These are phyloP conservation scores for Hibiscus trionum DNA, from an alignment of 345 rosid species.

Conservation along the genomic window DNA sequence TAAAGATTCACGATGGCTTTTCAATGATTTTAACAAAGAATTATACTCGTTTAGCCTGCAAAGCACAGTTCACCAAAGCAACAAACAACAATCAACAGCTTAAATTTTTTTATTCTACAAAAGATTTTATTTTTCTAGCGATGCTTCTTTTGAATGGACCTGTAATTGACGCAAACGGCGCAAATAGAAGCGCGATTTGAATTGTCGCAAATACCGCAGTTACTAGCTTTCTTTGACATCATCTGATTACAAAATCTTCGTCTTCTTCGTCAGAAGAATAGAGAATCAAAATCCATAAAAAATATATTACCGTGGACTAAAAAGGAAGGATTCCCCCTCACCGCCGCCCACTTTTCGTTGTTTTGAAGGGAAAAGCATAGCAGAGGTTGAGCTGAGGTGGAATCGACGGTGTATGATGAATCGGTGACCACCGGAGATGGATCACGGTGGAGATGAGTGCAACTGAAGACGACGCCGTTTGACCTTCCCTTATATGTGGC, in stretches of 20 bases:
- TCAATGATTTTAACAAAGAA: slow-evolving; percentile 48
- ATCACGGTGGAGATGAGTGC: not conserved
- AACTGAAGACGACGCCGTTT: not conserved
- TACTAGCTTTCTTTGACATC: slow-evolving; percentile 48
- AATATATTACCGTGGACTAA: not conserved
- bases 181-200: slow-evolving; percentile 77
- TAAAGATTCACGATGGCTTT: slow-evolving; percentile 50
- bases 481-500: not conserved
- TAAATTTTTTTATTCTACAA: not conserved
- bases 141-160: slow-evolving; percentile 26
- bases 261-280: slow-evolving; percentile 11
- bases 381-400: not conserved
- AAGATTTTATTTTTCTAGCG: not conserved
- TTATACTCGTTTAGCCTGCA: slow-evolving; percentile 62
- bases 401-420: not conserved
- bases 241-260: not conserved
- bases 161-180: slow-evolving; percentile 70
- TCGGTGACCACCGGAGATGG: not conserved
- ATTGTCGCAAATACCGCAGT: slow-evolving; percentile 69
- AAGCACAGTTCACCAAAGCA: not conserved
- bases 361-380: not conserved
- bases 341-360: not conserved
- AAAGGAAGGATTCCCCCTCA: not conserved
- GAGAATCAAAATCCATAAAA: slow-evolving; percentile 1
- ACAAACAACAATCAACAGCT: not conserved